These are phyloP conservation scores for Botrytis aclada DNA, from an alignment of 2,329 filamentous ascomycete genomes.

Conservation along the genomic window DNA sequence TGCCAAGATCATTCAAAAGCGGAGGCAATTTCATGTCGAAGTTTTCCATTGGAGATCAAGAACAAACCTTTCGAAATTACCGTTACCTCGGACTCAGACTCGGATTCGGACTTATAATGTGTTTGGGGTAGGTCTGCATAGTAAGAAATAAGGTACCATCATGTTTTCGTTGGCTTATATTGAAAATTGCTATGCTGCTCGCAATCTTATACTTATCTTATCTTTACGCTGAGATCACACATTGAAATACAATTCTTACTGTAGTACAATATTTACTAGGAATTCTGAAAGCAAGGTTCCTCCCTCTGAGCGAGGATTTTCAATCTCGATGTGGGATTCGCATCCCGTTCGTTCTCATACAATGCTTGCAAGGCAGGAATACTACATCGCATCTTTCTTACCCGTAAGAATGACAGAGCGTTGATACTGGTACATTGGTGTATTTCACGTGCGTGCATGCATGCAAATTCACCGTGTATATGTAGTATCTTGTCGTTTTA, in stretches of 20 bases:
- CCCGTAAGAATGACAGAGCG: not conserved
- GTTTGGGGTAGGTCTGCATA: not conserved
- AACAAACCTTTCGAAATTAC: conserved; percentile 4
- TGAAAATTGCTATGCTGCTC: not conserved
- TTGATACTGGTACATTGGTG: not conserved
- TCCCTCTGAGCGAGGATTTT: not conserved
- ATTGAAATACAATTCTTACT: not conserved
- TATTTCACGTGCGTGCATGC: not conserved
- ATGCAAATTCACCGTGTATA: not conserved
- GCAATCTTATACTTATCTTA: not conserved
- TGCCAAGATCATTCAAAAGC: not conserved
- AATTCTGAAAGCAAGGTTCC: not conserved
- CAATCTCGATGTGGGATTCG: not conserved
- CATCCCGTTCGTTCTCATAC: not conserved
- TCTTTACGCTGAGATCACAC: not conserved
- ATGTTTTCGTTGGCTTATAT: conserved; percentile 6
- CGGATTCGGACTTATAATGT: not conserved
- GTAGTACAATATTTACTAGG: not conserved
- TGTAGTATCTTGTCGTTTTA: conserved; percentile 9
- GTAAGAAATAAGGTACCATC: not conserved
- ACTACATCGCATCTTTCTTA: not conserved
- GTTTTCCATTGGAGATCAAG: conserved; percentile 1
- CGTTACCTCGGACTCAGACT: conserved; percentile 1
- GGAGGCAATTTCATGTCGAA: not conserved
- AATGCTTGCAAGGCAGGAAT: not conserved